Evolutionary conservation across 2,329 filamentous ascomycete genomes (phyloP).

Genomic region (Colletotrichum shisoi): DNA sequence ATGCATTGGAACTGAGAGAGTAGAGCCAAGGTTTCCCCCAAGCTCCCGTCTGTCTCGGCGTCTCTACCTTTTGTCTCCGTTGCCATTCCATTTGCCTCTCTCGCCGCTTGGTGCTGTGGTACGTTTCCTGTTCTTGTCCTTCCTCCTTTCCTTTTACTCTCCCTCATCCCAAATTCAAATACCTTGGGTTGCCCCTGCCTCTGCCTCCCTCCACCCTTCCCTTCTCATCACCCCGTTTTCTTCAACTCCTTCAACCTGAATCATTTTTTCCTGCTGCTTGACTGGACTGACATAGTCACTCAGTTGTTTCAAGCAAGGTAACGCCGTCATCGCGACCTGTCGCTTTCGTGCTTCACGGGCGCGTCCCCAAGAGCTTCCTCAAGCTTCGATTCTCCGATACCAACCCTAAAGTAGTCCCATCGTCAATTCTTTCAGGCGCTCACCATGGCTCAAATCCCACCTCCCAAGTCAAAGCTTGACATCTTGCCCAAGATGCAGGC

Average conservation of each 20-base stretch:
- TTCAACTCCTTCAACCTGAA: neutral
- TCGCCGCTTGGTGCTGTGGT: constrained; percentile 16
- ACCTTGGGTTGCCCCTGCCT: constrained; percentile 13
- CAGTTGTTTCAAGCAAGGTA: neutral
- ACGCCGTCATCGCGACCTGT: constrained; percentile 15
- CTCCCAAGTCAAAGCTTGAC: constrained; percentile 39
- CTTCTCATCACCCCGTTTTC: neutral
- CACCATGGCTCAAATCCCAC: constrained; percentile 29
- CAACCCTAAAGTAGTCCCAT: neutral
- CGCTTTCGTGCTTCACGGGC: constrained; percentile 10
- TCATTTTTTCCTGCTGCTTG: neutral
- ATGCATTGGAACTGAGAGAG: constrained; percentile 8
- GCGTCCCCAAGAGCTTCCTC: constrained; percentile 9
- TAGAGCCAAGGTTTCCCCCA: constrained; percentile 30
- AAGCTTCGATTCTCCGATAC: neutral
- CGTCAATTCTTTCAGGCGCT: neutral
- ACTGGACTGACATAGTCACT: neutral
- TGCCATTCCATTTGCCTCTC: constrained; percentile 14
- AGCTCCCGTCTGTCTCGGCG: constrained; percentile 19
- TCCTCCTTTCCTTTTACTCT: neutral
- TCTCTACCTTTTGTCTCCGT: constrained; percentile 10
- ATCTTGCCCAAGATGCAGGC: constrained; percentile 60
- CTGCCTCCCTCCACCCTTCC: constrained; percentile 11
- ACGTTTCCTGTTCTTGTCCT: neutral
- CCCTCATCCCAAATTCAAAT: constrained; percentile 26